Conservation (phyloP, 2,329 filamentous ascomycete species). For the Botryosphaeria agaves region DNA sequence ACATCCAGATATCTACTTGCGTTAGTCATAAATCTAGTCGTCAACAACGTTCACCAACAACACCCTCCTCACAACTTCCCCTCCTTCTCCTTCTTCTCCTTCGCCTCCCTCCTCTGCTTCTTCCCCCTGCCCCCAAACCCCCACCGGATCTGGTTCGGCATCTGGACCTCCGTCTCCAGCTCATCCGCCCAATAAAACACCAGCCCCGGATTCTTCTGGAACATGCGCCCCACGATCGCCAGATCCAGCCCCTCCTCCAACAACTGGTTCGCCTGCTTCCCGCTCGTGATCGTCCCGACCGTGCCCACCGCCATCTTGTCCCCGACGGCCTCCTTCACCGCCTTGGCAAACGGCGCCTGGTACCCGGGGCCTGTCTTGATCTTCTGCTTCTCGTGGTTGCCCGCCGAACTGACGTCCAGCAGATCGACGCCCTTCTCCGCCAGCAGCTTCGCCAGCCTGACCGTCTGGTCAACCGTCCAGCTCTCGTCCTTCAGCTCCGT, state of each 20-base stretch:
- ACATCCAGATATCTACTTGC: too few species aligned
- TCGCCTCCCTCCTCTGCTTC: constrained; percentile 8
- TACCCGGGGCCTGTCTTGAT: constrained; percentile 47
- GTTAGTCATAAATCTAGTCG: too few species aligned
- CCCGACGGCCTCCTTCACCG: constrained; percentile 56
- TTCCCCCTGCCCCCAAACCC: constrained; percentile 33
- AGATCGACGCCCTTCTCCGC: constrained; percentile 62
- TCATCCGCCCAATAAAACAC: constrained; percentile 57
- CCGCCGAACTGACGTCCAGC: constrained; percentile 66
- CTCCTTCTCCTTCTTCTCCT: constrained; percentile 1
- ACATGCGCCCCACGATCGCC: constrained; percentile 57
- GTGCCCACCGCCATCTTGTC: constrained; percentile 53
- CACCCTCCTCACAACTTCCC: background rate
- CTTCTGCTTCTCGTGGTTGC: constrained; percentile 45
- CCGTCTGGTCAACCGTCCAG: constrained; percentile 51
- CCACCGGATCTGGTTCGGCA: constrained; percentile 56
- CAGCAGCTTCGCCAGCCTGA: constrained; percentile 46
- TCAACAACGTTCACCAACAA: too few species aligned
- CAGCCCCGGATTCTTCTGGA: constrained; percentile 67
- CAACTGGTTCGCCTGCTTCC: constrained; percentile 48
- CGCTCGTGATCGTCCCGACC: constrained; percentile 57
- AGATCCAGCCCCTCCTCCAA: constrained; percentile 43
- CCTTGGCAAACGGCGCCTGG: constrained; percentile 56
- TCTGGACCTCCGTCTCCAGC: constrained; percentile 51
- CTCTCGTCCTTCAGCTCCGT: constrained; percentile 38